A percentile compares a stretch with the other conserved stretches of the same genome.
Evolutionary conservation across 2,329 filamentous ascomycete genomes (phyloP).

Genomic region (Emmonsiellopsis sp.): DNA sequence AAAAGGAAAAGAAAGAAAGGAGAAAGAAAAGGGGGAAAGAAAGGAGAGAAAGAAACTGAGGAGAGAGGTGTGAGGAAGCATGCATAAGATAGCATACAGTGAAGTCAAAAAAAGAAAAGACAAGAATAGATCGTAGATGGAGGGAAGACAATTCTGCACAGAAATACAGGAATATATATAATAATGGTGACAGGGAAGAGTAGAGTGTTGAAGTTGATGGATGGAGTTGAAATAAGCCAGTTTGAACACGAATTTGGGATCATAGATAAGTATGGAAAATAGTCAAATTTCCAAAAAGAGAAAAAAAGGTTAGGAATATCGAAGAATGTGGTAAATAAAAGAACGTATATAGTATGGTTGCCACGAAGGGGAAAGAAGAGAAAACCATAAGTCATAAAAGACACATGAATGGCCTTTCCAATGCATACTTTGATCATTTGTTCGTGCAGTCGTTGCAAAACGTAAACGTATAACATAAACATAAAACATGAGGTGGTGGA

Average conservation of each 20-base stretch:
- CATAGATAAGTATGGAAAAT: too few relatives aligned
- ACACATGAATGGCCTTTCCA: constrained; percentile 3
- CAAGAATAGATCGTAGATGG: background rate
- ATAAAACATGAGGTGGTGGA: constrained; percentile 7
- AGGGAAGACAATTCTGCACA: background rate
- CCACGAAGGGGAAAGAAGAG: constrained; percentile 18
- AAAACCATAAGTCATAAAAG: constrained; percentile 16
- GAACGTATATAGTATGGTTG: too few relatives aligned
- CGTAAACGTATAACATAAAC: constrained; percentile 4
- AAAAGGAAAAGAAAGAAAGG: constrained; percentile 1
- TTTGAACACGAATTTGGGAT: too few relatives aligned
- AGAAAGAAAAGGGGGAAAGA: constrained; percentile 16
- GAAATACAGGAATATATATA: background rate
- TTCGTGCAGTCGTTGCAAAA: background rate
- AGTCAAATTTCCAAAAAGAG: constrained; percentile 6
- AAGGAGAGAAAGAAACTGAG: constrained; percentile 10
- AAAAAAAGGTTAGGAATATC: constrained; percentile 9
- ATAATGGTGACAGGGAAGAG: background rate
- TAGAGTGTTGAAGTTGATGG: too few relatives aligned
- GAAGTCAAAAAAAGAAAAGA: background rate
- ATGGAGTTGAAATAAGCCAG: too few relatives aligned
- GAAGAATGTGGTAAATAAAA: too few relatives aligned
- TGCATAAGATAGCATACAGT: background rate
- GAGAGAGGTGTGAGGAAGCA: constrained; percentile 2
- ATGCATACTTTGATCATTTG: background rate